phyloP scores from a whole-genome alignment of 2,329 filamentous ascomycete species.

The Leptographium procerum region DNA sequence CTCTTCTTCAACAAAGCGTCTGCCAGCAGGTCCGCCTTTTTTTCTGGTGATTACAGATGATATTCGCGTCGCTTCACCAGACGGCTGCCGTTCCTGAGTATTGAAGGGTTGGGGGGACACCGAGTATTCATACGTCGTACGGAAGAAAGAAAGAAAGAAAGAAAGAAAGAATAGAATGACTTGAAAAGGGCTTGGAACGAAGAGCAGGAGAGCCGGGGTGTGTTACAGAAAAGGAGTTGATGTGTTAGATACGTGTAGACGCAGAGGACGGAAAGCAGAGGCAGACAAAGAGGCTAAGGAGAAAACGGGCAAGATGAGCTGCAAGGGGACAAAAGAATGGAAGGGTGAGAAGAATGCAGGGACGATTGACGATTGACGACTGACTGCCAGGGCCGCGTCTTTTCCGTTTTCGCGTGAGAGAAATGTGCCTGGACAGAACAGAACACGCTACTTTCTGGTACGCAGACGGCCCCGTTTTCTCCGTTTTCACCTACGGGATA shows the following conservation, averaged over 20 bases:
- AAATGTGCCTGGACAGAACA: background rate
- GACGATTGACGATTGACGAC: too few species aligned
- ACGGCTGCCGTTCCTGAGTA: background rate
- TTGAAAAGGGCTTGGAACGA: background rate
- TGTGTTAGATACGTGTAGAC: background rate
- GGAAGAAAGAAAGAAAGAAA: background rate
- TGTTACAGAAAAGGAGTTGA: background rate
- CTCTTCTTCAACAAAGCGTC: too few species aligned
- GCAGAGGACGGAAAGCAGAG: background rate
- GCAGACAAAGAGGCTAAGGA: background rate
- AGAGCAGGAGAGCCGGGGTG: background rate
- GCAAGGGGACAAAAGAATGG: background rate
- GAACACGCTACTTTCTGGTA: background rate
- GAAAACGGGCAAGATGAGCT: background rate
- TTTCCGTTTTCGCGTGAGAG: background rate
- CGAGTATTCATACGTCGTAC: too few species aligned
- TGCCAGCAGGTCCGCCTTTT: constrained; percentile 1
- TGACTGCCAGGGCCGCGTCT: background rate
- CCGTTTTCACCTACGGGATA: background rate
- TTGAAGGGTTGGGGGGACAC: background rate
- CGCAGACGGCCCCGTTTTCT: background rate
- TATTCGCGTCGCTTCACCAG: background rate
- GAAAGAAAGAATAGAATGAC: background rate
- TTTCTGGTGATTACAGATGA: background rate
- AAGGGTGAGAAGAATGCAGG: background rate